These are phyloP conservation scores for Fusarium palustre DNA, from an alignment of 2,329 filamentous ascomycete genomes.

Conservation along the genomic window DNA sequence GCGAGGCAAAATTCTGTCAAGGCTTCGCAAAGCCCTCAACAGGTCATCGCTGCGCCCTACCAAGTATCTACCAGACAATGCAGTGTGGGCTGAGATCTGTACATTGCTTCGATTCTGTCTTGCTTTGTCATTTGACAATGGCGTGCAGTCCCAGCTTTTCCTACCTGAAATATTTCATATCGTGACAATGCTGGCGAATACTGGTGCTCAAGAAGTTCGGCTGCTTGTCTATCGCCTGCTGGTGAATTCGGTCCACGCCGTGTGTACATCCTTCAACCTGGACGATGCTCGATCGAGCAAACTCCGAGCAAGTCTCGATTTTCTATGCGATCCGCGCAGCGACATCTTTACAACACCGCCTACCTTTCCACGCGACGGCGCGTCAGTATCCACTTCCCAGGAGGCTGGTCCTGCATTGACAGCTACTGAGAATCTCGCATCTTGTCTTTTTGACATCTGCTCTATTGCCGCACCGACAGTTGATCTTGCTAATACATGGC, in stretches of 20 bases:
- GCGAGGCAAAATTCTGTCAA: slow-evolving; percentile 72
- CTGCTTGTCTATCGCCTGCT: slow-evolving; percentile 71
- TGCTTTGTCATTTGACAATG: slow-evolving; percentile 74
- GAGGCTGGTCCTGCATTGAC: slow-evolving; percentile 64
- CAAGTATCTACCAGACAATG: slow-evolving; percentile 72
- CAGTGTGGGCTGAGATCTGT: slow-evolving; percentile 77
- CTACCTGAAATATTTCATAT: slow-evolving; percentile 77
- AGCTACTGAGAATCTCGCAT: slow-evolving; percentile 71
- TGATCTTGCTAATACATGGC: slow-evolving; percentile 75
- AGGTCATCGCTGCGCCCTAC: slow-evolving; percentile 75
- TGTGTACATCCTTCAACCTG: slow-evolving; percentile 73
- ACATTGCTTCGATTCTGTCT: slow-evolving; percentile 74
- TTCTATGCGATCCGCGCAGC: slow-evolving; percentile 69
- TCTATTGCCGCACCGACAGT: slow-evolving; percentile 71
- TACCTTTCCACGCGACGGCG: slow-evolving; percentile 62
- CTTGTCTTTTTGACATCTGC: slow-evolving; percentile 72
- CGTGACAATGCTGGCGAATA: slow-evolving; percentile 77
- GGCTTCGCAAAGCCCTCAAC: slow-evolving; percentile 74
- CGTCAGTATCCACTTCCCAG: slow-evolving; percentile 65
- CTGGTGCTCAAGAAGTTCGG: slow-evolving; percentile 67
- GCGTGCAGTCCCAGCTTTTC: slow-evolving; percentile 74
- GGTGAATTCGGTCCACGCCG: slow-evolving; percentile 75
- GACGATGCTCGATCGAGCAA: slow-evolving; percentile 70
- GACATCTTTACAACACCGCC: slow-evolving; percentile 67
- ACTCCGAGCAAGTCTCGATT: slow-evolving; percentile 66